A percentile compares a stretch with the other conserved stretches of the same genome.
Evolutionary conservation across 345 rosid species (phyloP).

Genomic region (Populus pruinosa): DNA sequence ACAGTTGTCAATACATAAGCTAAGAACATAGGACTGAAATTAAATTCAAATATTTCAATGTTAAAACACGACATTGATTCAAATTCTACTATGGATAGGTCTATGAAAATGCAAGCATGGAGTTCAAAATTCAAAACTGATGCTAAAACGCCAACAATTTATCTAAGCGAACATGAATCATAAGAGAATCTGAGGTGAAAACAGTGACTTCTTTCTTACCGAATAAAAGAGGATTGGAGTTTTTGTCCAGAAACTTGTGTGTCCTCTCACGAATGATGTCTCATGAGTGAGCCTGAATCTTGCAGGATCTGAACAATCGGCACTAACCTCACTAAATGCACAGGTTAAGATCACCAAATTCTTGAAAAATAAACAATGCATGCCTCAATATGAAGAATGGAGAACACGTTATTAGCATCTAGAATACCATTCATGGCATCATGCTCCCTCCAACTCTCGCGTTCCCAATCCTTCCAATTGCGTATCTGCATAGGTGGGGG

Average conservation of each 20-base stretch:
- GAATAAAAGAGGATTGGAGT: conserved; percentile 51
- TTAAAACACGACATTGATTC: too few species aligned
- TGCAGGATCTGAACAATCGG: conserved; percentile 49
- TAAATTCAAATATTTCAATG: too few species aligned
- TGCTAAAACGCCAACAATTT: too few species aligned
- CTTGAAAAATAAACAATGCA: background rate
- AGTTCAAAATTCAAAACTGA: too few species aligned
- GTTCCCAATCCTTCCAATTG: conserved; percentile 88
- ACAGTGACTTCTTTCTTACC: conserved; percentile 37
- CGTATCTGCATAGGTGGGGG: conserved; percentile 54
- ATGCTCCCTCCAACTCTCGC: conserved; percentile 32
- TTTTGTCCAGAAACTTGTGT: conserved; percentile 56
- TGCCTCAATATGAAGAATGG: too few species aligned
- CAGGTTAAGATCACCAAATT: background rate
- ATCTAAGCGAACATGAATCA: too few species aligned
- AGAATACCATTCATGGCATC: conserved; percentile 41
- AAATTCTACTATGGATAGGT: too few species aligned
- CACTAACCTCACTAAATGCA: conserved; percentile 7
- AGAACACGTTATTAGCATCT: background rate
- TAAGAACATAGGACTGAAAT: background rate
- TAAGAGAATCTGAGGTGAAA: too few species aligned
- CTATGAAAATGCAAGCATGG: too few species aligned
- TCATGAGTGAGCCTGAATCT: conserved; percentile 92
- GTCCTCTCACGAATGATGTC: conserved; percentile 78
- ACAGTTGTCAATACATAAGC: background rate